A percentile compares a stretch with the other conserved stretches of the same genome.
Evolutionary conservation across 78 protist species (phyloP).

Genomic region (Dictyostelium discoideum): dicty_2.7 NC_007089.4:1511501-1512000

Average conservation of each 20-base stretch:
- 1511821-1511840: constrained; percentile 27
- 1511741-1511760: constrained; percentile 34
- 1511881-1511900: constrained; percentile 48
- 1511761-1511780: not conserved
- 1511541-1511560: constrained; percentile 26
- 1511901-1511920: constrained; percentile 71
- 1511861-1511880: constrained; percentile 35
- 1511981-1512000: constrained; percentile 47
- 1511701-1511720: constrained; percentile 68
- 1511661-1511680: constrained; percentile 71
- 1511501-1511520: constrained; percentile 32
- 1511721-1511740: constrained; percentile 73
- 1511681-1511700: constrained; percentile 75
- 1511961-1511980: constrained; percentile 43
- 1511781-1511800: constrained; percentile 55
- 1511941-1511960: constrained; percentile 56
- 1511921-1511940: constrained; percentile 31
- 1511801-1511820: constrained; percentile 26
- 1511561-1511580: constrained; percentile 76
- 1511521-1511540: constrained; percentile 39
- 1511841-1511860: constrained; percentile 24
- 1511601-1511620: constrained; percentile 64
- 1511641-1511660: constrained; percentile 76
- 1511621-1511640: constrained; percentile 75
- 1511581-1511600: constrained; percentile 63